Evolutionary conservation across 352 stramenopile genomes (phyloP).

Genomic region (Pelagophyceae sp.): DNA sequence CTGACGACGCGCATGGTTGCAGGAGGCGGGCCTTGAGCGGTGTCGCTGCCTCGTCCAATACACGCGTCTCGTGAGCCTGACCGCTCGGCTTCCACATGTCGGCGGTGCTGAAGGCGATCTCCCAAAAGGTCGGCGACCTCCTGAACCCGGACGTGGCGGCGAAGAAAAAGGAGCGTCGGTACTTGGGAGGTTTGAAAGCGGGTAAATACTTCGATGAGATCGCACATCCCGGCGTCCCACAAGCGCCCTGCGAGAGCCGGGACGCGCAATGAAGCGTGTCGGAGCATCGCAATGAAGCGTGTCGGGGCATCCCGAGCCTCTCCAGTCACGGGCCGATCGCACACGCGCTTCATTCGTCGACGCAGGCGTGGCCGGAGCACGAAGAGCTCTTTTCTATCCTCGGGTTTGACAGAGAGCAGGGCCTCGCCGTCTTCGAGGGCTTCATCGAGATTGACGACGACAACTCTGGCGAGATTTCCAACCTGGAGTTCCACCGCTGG

Average conservation of each 20-base stretch:
- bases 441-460: slow-evolving; percentile 31
- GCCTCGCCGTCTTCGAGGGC: slow-evolving; percentile 17
- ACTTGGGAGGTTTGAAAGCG: slow-evolving; percentile 22
- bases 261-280: no score
- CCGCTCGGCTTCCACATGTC: neutral
- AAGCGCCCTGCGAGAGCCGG: no score
- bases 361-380: slow-evolving; percentile 18
- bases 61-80: no score
- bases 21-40: no score
- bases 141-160: neutral
- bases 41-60: no score
- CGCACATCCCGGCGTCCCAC: no score
- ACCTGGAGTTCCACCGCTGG: slow-evolving; percentile 27
- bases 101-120: neutral
- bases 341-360: no score
- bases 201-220: slow-evolving; percentile 26
- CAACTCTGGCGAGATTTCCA: slow-evolving; percentile 25
- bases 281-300: neutral
- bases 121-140: neutral
- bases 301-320: no score
- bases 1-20: no score
- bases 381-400: slow-evolving; percentile 24
- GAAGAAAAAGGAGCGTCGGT: slow-evolving; percentile 11
- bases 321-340: no score
- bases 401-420: slow-evolving; percentile 18